Evolutionary conservation across 805 yeast species (phyloP).

Genomic region (Candida xiaguanensis): DNA sequence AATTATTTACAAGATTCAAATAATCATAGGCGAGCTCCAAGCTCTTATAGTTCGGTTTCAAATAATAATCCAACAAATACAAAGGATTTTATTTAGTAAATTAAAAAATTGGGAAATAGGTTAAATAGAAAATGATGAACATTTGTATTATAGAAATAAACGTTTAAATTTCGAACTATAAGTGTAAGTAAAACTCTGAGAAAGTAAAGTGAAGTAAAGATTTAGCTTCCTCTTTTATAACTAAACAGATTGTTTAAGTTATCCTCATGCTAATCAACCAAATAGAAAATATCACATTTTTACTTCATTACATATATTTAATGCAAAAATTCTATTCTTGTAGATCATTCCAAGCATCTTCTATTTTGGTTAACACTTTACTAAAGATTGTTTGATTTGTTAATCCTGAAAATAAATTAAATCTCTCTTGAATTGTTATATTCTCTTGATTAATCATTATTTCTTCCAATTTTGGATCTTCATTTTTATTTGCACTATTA

Average conservation of each 20-base stretch:
- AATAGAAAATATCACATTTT: too few species aligned
- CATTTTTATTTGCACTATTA: constrained; percentile 9
- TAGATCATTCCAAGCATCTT: constrained; percentile 11
- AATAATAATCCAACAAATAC: constrained; percentile 23
- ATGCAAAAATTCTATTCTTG: too few species aligned
- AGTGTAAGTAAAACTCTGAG: too few species aligned
- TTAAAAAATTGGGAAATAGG: constrained; percentile 1
- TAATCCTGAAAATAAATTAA: constrained; percentile 10
- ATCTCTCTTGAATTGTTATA: constrained; percentile 16
- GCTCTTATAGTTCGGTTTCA: constrained; percentile 18
- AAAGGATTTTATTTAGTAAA: constrained; percentile 18
- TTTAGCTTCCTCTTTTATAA: too few species aligned
- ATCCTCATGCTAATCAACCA: too few species aligned
- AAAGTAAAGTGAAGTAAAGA: too few species aligned
- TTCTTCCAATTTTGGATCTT: constrained; percentile 9
- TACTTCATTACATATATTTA: too few species aligned
- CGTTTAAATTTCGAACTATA: too few species aligned
- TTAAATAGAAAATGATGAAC: too few species aligned
- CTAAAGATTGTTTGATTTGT: constrained; percentile 1
- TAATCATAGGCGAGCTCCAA: constrained; percentile 23
- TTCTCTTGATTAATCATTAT: constrained; percentile 7
- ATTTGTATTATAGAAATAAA: neutral
- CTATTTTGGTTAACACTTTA: constrained; percentile 3
- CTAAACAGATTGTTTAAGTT: too few species aligned
- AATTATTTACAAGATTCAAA: neutral